Evolutionary conservation across 352 stramenopile genomes (phyloP).

Genomic region (Pythium pyrilobum): DNA sequence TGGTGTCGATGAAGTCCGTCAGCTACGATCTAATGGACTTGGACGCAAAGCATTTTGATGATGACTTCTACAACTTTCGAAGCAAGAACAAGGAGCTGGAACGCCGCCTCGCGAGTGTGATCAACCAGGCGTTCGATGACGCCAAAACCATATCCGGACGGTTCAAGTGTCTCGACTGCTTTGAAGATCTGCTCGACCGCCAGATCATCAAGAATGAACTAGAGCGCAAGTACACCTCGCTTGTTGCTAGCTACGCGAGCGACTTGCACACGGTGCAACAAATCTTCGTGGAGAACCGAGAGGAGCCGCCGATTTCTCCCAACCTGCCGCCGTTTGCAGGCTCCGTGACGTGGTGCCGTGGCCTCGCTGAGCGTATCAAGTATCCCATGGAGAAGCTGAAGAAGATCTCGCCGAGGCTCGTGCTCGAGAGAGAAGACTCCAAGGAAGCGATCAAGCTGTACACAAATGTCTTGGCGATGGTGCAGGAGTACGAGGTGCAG

Average conservation of each 20-base stretch:
- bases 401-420: conserved; percentile 62
- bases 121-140: conserved; percentile 92
- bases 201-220: conserved; percentile 87
- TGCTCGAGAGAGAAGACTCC: conserved; percentile 87
- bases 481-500: conserved; percentile 79
- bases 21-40: conserved; percentile 89
- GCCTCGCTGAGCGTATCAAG: conserved; percentile 80
- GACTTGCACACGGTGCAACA: conserved; percentile 86
- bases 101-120: conserved; percentile 77
- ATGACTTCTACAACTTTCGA: conserved; percentile 90
- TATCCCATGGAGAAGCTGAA: conserved; percentile 88
- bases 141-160: conserved; percentile 78
- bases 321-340: conserved; percentile 90
- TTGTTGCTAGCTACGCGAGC: conserved; percentile 74
- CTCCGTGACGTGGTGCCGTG: conserved; percentile 88
- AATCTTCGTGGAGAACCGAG: conserved; percentile 86
- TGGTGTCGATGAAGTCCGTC: conserved; percentile 71
- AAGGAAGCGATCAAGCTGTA: conserved; percentile 90
- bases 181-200: conserved; percentile 82
- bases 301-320: conserved; percentile 78
- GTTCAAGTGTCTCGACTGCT: conserved; percentile 92
- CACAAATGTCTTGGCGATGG: conserved; percentile 80
- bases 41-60: conserved; percentile 87
- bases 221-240: conserved; percentile 76
- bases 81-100: conserved; percentile 88